Evolutionary conservation across 768 basidiomycete genomes (phyloP).

Genomic region (Amanita pseudoporphyria): DNA sequence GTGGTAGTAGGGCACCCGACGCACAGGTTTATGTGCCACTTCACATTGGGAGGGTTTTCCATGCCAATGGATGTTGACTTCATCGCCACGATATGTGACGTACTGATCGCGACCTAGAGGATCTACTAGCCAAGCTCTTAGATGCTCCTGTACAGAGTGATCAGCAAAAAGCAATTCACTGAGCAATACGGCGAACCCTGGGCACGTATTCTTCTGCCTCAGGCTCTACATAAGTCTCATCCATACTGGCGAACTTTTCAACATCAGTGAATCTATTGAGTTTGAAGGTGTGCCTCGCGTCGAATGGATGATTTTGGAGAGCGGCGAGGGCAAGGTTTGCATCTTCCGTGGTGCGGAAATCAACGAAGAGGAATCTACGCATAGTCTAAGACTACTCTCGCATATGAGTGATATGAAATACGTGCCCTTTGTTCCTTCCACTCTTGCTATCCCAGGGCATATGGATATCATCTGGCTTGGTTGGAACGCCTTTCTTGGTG

Average conservation of each 20-base stretch:
- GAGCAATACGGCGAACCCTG: constrained; percentile 38
- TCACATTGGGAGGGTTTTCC: constrained; percentile 85
- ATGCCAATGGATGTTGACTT: constrained; percentile 88
- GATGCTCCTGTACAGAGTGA: constrained; percentile 67
- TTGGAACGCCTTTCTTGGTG: constrained; percentile 63
- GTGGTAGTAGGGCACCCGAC: constrained; percentile 17
- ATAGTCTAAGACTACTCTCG: not conserved
- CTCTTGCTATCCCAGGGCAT: constrained; percentile 82
- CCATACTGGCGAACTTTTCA: constrained; percentile 68
- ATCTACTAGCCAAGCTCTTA: constrained; percentile 92
- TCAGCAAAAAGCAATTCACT: not conserved
- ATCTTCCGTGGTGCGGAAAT: constrained; percentile 62
- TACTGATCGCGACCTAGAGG: constrained; percentile 91
- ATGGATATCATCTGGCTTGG: constrained; percentile 70
- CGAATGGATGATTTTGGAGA: constrained; percentile 77
- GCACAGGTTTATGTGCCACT: constrained; percentile 67
- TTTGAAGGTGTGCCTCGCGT: constrained; percentile 76
- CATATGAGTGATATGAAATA: not conserved
- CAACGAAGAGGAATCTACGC: constrained; percentile 72
- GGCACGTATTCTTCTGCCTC: constrained; percentile 62
- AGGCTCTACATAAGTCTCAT: constrained; percentile 74
- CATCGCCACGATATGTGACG: constrained; percentile 87
- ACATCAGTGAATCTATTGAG: constrained; percentile 87
- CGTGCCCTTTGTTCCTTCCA: constrained; percentile 89
- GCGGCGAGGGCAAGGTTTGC: constrained; percentile 56